phyloP scores from a whole-genome alignment of 2,329 filamentous ascomycete genomes.

The Trichophyton benhamiae region DNA sequence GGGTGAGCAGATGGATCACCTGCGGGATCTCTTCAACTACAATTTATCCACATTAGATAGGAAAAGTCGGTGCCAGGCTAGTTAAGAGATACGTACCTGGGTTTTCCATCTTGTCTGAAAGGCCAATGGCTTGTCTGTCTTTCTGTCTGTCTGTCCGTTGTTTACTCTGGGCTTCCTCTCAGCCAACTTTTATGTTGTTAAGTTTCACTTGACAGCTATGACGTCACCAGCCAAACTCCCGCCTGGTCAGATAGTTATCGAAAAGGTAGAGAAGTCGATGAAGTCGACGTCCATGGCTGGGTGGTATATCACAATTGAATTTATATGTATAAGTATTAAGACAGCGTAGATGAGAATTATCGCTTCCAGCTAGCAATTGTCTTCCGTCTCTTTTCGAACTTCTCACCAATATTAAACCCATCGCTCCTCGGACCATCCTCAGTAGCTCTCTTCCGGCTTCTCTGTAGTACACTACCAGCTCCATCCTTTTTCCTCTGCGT shows the following conservation, averaged over 20 bases:
- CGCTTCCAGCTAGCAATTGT: constrained; percentile 34
- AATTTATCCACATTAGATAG: background rate
- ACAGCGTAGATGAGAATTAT: constrained; percentile 10
- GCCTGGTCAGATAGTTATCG: too few species aligned
- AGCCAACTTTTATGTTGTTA: background rate
- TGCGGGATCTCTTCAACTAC: constrained; percentile 47
- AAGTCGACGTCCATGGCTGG: too few species aligned
- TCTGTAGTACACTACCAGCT: constrained; percentile 51
- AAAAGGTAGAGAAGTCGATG: too few species aligned
- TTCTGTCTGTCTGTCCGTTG: background rate
- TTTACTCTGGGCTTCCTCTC: background rate
- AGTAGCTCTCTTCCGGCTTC: constrained; percentile 67
- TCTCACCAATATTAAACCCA: constrained; percentile 54
- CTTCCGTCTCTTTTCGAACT: constrained; percentile 34
- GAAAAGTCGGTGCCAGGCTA: background rate
- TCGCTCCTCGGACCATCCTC: constrained; percentile 58
- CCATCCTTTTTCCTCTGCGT: constrained; percentile 56
- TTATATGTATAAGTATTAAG: background rate
- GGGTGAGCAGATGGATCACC: constrained; percentile 57
- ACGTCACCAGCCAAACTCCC: too few species aligned
- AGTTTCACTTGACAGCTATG: too few species aligned
- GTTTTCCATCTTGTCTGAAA: constrained; percentile 11
- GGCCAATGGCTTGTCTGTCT: background rate
- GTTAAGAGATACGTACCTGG: constrained; percentile 14
- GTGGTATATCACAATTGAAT: too few species aligned